Evolutionary conservation across 2,329 filamentous ascomycete species (phyloP), one percentile per base, ranked within the genome.

Genomic region (Blastomyces silverae): DNA sequence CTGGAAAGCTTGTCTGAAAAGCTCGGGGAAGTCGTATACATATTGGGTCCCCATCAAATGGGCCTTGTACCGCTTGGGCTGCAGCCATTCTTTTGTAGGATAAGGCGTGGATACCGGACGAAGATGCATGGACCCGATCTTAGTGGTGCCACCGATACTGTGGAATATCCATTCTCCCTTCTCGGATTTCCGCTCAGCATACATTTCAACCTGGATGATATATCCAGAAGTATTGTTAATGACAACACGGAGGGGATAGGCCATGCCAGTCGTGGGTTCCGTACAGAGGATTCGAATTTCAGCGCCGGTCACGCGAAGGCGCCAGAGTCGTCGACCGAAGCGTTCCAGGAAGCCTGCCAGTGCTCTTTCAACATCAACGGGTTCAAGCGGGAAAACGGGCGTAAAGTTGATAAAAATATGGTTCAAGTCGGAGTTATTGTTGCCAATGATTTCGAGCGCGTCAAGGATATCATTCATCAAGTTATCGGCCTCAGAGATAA

Each of bases 391-490:
- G 87, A 99, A 97, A 66, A 97, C 90, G 11, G 92, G 91, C 0
- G 91, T 94, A 82, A 99, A 99, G 85, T 99, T 97, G 84, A 99
- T 94, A 83, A 99, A 99, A 84, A 99, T 94, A 81, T 99, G 94
- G 84, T 99, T 99, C 75, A 99, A 85, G 83, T 99, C 94, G 62
- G 94, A 96, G 82, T 96, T 95, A 82, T 97, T 97, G 84, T 96
- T 97, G 75, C 94, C 94, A 74, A 97, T 95, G 72, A 99, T 97
- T 83, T 99, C 94, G 65, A 99, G 83, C 56, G 94, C 94, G 75
- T 99, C 94, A 62, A 97, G 87, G 73, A 99, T 97, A 75, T 99
- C 94, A 76, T 91, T 97, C 85, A 99, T 92, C 71, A 97, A 84
- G 68, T 94, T 89, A 74, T 99, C 93, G 50, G 93, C 92, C 82